Percentiles rank a stretch among this genome's conserved stretches.
Conservation (phyloP, 805 yeast genomes). For the Komagataella mondaviorum region DNA sequence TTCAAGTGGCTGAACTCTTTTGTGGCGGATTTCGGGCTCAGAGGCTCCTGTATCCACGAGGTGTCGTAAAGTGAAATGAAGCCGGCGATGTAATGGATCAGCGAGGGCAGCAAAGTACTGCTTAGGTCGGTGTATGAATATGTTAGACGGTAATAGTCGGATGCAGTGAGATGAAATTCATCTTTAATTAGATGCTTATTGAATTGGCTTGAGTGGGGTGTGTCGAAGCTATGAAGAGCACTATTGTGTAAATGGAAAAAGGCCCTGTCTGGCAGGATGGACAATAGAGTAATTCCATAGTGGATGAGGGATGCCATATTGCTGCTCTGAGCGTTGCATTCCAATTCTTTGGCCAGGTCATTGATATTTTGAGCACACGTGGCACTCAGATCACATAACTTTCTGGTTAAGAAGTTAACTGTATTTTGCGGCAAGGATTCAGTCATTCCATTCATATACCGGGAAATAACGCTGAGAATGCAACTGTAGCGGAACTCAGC, state of each 20-base stretch:
- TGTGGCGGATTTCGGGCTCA: slow-evolving; percentile 12
- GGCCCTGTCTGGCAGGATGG: not conserved
- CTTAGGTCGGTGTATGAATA: not conserved
- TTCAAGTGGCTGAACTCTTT: slow-evolving; percentile 37
- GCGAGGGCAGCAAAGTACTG: not conserved
- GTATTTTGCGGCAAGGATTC: not conserved
- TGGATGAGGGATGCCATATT: not conserved
- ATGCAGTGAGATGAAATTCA: not conserved
- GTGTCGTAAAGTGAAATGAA: not conserved
- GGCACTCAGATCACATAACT: not conserved
- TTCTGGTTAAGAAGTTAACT: not conserved
- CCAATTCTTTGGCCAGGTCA: not conserved
- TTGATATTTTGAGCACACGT: not conserved
- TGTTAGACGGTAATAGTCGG: not conserved
- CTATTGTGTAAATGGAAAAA: not conserved
- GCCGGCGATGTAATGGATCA: not conserved
- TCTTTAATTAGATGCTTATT: not conserved
- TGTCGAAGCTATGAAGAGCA: not conserved
- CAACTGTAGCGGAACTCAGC: not conserved
- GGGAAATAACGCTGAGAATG: not conserved
- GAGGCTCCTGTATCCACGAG: not conserved
- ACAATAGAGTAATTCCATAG: not conserved
- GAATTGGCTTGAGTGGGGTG: not conserved
- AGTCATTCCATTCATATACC: not conserved
- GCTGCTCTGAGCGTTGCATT: not conserved